Percentiles rank a stretch among this genome's conserved stretches.
Evolutionary conservation across 495 filamentous ascomycete genomes (phyloP).

Genomic region (Poronia punctata): DNA sequence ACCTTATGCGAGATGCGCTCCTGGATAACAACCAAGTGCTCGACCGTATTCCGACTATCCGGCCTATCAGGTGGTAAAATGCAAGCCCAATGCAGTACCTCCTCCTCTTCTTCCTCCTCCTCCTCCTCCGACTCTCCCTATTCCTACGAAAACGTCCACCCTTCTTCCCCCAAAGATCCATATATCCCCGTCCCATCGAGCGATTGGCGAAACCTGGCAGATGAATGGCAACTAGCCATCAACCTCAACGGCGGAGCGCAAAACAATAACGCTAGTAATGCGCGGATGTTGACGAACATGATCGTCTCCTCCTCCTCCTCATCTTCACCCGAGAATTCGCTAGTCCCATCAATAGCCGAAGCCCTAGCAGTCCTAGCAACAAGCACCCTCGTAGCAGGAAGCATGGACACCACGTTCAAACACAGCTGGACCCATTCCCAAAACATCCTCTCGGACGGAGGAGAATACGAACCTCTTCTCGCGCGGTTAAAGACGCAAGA

Average conservation of each 20-base stretch:
- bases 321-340: slow-evolving; percentile 4
- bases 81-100: slow-evolving; percentile 50
- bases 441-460: slow-evolving; percentile 30
- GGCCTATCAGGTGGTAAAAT: slow-evolving; percentile 49
- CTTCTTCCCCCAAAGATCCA: too few relatives aligned
- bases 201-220: slow-evolving; percentile 56
- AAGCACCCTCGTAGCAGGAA: slow-evolving; percentile 52
- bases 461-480: slow-evolving; percentile 45
- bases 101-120: too few relatives aligned
- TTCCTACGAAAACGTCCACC: slow-evolving; percentile 41
- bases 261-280: slow-evolving; percentile 53
- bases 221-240: slow-evolving; percentile 49
- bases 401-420: slow-evolving; percentile 45
- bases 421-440: background rate
- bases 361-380: slow-evolving; percentile 59
- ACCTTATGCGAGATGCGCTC: slow-evolving; percentile 58
- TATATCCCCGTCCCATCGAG: too few relatives aligned
- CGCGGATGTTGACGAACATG: slow-evolving; percentile 54
- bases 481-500: slow-evolving; percentile 50
- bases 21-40: slow-evolving; percentile 52
- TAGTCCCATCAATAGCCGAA: slow-evolving; percentile 57
- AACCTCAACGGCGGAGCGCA: slow-evolving; percentile 54
- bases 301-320: too few relatives aligned
- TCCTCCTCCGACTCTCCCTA: too few relatives aligned
- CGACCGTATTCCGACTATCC: slow-evolving; percentile 52